phyloP scores from a whole-genome alignment of 1,284 basidiomycete species.

The Irpex sp. region DNA sequence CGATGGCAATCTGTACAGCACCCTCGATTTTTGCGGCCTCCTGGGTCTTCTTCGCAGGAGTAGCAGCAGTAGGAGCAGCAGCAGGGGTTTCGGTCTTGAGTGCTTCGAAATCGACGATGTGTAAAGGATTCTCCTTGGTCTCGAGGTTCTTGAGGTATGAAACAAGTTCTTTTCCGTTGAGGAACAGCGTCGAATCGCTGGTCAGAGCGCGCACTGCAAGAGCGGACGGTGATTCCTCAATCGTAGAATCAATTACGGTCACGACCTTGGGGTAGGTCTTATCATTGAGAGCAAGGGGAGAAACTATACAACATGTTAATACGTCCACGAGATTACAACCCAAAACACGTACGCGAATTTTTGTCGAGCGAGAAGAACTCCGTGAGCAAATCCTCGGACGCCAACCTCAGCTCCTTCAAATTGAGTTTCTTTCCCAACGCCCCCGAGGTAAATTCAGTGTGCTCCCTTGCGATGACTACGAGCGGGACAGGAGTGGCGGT shows the following conservation, averaged over 20 bases:
- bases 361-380: conserved; percentile 87
- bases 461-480: conserved; percentile 82
- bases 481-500: conserved; percentile 81
- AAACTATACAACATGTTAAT: conserved; percentile 47
- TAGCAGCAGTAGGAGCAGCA: conserved; percentile 31
- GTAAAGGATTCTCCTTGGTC: conserved; percentile 56
- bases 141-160: conserved; percentile 73
- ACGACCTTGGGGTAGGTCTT: conserved; percentile 75
- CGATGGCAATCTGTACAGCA: conserved; percentile 87
- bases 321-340: neutral
- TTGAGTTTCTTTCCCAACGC: conserved; percentile 81
- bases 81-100: conserved; percentile 49
- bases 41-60: conserved; percentile 51
- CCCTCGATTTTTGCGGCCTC: conserved; percentile 83
- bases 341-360: conserved; percentile 68
- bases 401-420: conserved; percentile 87
- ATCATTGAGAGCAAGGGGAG: conserved; percentile 70
- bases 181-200: conserved; percentile 68
- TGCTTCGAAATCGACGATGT: conserved; percentile 72
- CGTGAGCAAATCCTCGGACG: conserved; percentile 83
- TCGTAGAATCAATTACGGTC: conserved; percentile 76
- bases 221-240: conserved; percentile 58
- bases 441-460: conserved; percentile 75
- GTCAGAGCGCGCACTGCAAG: conserved; percentile 79
- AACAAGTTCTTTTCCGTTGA: conserved; percentile 74